Conservation (phyloP, 331 rosid species). For the Arachis monticola region DNA sequence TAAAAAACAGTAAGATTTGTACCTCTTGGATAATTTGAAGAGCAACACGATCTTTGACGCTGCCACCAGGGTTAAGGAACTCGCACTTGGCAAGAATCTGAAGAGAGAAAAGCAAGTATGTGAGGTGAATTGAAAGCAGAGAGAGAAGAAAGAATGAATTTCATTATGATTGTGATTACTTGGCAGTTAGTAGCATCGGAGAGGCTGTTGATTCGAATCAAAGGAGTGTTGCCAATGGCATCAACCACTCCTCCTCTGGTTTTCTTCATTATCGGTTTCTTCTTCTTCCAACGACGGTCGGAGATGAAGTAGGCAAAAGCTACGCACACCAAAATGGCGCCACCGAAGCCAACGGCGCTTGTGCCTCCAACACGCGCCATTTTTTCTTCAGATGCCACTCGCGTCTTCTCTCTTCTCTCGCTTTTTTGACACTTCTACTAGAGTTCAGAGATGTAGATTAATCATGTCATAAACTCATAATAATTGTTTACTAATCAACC, state of each 20-base stretch:
- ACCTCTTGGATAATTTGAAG: slow-evolving; percentile 88
- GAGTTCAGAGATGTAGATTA: too few species aligned
- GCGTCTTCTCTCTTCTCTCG: too few species aligned
- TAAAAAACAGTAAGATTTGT: too few species aligned
- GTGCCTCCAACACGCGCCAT: slow-evolving; percentile 74
- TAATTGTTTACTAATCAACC: too few species aligned
- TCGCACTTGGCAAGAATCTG: slow-evolving; percentile 95
- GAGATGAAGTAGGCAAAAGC: slow-evolving; percentile 49
- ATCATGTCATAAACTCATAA: too few species aligned
- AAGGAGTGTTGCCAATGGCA: slow-evolving; percentile 90
- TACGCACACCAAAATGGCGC: slow-evolving; percentile 53
- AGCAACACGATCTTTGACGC: slow-evolving; percentile 97
- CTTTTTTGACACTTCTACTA: too few species aligned
- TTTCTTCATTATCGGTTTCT: slow-evolving; percentile 37
- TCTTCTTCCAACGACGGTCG: slow-evolving; percentile 44
- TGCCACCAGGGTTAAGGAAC: slow-evolving; percentile 96
- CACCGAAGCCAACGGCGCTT: slow-evolving; percentile 56
- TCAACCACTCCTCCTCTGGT: slow-evolving; percentile 55
- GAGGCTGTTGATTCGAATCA: slow-evolving; percentile 85
- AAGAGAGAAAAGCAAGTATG: not conserved
- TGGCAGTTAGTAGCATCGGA: slow-evolving; percentile 94
- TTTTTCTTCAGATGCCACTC: not conserved
- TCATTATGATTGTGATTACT: slow-evolving; percentile 30
- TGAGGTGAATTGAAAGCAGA: not conserved
- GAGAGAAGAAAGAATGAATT: too few species aligned